Evolutionary conservation across 306 rosid genomes (phyloP), one percentile per base, ranked within the genome.

Genomic region (Aeschynomene evenia): DNA sequence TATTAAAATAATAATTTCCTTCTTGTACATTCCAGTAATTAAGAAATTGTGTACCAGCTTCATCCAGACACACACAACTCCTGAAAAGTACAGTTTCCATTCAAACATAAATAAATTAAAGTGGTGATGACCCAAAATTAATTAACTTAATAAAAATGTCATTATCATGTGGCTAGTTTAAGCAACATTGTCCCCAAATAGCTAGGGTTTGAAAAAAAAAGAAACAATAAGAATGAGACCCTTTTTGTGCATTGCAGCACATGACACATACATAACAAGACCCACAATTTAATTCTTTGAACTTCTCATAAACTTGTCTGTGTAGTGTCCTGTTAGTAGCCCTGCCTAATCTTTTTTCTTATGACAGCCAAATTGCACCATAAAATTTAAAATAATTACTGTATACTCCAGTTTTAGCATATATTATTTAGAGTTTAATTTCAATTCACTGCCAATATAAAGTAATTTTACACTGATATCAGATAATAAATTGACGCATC

Each of bases 261-360:
- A 68, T 63, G n/a, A 29, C 5, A 45, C 40, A n/a, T n/a, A n/a
- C n/a, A n/a, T n/a, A n/a, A 45, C 16, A 66, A 54, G 48, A 49
- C 57, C 49, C 52, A 40, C n/a, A 70, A 14, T 45, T 19, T 20
- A 53, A 56, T 40, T 64, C 20, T 74, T 54, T 72, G 63, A 61
- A 72, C 12, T 68, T 54, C 29, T 45, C 73, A 43, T 29, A 49
- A 64, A 59, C 46, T 68, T 79, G 85, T 84, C 74, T 61, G 63
- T 36, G 72, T 54, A 64, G 55, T 75, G 88, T 70, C 71, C 49
- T 68, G 43, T 69, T 42, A 70, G 39, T 77, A 69, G 79, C 22
- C 37, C 26, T 65, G 48, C 78, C 67, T 40, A 75, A 55, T 75
- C 83, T 80, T 81, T 68, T 63, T 11, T 6, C n/a, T n/a, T n/a